Conservation (phyloP, 495 filamentous ascomycete genomes). For the Xylaria castorea region DNA sequence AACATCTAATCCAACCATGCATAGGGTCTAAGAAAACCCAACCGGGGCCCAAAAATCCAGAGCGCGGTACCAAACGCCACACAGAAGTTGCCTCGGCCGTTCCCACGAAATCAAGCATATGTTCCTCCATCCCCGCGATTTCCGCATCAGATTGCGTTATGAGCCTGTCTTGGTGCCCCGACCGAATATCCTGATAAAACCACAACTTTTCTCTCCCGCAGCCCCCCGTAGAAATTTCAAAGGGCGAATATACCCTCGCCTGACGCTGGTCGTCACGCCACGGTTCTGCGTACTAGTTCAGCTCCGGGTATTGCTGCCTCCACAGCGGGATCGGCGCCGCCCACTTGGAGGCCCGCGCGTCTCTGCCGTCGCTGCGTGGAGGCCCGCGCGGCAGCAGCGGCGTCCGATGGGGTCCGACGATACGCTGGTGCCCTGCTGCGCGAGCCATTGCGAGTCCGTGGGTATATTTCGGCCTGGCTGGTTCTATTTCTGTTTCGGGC, state of each 20-base stretch:
- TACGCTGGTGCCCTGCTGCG: background rate
- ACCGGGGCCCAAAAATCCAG: background rate
- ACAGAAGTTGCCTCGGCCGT: background rate
- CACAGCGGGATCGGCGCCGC: background rate
- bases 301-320: background rate
- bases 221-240: background rate
- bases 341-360: background rate
- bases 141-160: background rate
- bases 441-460: conserved; percentile 1
- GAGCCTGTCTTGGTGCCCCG: too few species aligned
- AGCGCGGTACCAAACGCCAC: background rate
- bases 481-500: background rate
- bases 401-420: background rate
- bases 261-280: background rate
- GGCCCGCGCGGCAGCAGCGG: background rate
- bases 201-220: background rate
- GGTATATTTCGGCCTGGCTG: background rate
- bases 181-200: background rate
- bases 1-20: background rate
- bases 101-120: background rate
- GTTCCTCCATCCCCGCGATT: background rate
- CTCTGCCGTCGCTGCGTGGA: background rate
- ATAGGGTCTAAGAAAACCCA: background rate
- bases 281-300: background rate
- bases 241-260: background rate